Conservation (phyloP, 331 rosid genomes). For the Malus hybrid region DNA sequence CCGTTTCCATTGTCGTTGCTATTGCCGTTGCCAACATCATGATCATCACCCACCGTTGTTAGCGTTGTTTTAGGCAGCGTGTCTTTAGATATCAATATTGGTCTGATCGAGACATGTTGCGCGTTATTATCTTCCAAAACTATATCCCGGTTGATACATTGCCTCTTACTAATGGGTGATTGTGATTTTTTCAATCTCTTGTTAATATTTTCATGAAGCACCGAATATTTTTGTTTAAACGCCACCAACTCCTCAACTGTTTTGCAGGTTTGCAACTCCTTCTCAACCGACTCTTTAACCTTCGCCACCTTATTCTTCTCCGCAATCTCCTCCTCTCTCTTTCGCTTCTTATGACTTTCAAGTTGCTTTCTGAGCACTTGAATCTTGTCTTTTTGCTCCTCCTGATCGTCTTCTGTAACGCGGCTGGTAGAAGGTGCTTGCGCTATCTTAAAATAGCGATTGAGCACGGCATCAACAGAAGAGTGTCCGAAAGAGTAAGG, state of each 20-base stretch:
- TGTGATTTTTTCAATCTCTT: neutral
- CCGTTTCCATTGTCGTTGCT: no score
- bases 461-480: neutral
- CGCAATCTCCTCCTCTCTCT: neutral
- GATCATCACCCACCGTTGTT: neutral
- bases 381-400: neutral
- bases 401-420: neutral
- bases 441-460: neutral
- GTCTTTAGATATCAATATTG: neutral
- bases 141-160: neutral
- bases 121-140: neutral
- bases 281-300: neutral
- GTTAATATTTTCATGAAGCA: neutral
- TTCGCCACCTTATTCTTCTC: neutral
- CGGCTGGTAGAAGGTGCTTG: neutral
- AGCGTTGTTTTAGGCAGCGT: neutral
- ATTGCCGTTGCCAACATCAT: neutral
- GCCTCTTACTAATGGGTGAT: neutral
- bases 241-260: neutral
- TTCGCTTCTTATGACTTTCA: neutral
- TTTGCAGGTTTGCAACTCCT: neutral
- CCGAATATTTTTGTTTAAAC: neutral
- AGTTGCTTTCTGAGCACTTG: neutral
- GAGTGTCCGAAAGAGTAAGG: neutral
- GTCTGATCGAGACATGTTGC: neutral